These are phyloP conservation scores for Brachypodium distachyon DNA, from an alignment of 202 grass and related monocot species.

Conservation along the genomic window DNA sequence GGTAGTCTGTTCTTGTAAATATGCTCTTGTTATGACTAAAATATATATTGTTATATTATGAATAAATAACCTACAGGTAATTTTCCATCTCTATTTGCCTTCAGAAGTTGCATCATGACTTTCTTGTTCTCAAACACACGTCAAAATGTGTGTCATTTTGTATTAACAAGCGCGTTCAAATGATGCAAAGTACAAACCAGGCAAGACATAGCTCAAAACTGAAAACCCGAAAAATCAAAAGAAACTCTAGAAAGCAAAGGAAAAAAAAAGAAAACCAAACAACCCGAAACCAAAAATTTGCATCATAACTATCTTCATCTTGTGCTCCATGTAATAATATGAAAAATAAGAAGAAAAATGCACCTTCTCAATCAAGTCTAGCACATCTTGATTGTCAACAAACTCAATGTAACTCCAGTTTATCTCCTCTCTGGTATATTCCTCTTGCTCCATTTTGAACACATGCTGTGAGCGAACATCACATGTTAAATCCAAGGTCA, in stretches of 20 bases:
- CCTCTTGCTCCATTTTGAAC: slow-evolving; percentile 99
- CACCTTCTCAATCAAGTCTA: slow-evolving; percentile 99
- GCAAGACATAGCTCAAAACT: too few species aligned
- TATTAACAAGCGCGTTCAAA: too few species aligned
- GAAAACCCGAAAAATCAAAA: too few species aligned
- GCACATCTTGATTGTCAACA: slow-evolving; percentile 98
- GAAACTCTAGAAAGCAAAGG: too few species aligned
- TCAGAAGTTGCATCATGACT: slow-evolving; percentile 1
- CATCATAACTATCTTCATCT: not conserved
- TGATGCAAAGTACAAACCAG: too few species aligned
- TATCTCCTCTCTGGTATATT: slow-evolving; percentile 98
- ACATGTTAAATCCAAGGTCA: slow-evolving; percentile 25
- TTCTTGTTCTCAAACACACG: too few species aligned
- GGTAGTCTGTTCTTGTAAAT: too few species aligned
- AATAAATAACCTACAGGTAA: not conserved
- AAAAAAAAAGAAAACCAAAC: too few species aligned
- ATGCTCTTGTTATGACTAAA: too few species aligned
- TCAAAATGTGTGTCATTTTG: too few species aligned
- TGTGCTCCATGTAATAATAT: not conserved
- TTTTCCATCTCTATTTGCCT: slow-evolving; percentile 15
- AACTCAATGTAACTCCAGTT: slow-evolving; percentile 99
- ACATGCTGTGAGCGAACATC: slow-evolving; percentile 71
- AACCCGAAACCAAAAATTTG: too few species aligned
- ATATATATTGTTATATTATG: too few species aligned
- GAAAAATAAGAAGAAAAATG: not conserved